These are phyloP conservation scores for Piper betle DNA, from an alignment of 164 flowering plant genomes.

Conservation along the genomic window DNA sequence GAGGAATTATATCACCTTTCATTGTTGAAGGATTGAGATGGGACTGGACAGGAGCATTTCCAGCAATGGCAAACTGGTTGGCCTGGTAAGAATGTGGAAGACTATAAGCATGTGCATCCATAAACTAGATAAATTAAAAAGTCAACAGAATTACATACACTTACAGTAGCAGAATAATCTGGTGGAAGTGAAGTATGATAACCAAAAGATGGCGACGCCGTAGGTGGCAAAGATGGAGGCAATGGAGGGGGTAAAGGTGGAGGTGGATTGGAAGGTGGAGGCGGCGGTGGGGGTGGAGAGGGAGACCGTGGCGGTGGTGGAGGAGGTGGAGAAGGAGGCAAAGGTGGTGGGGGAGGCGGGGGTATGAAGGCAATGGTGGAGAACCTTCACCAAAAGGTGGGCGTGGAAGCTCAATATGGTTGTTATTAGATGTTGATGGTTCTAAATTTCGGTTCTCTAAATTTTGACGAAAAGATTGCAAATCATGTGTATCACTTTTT, in stretches of 20 bases:
- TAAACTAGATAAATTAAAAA: neutral
- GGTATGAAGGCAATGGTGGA: slow-evolving; percentile 56
- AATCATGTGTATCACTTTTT: slow-evolving; percentile 15
- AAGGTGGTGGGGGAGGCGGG: slow-evolving; percentile 20
- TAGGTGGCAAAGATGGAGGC: slow-evolving; percentile 12
- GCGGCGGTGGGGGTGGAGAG: slow-evolving; percentile 12
- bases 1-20: slow-evolving; percentile 33
- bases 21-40: slow-evolving; percentile 23
- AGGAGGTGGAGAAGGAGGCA: slow-evolving; percentile 22
- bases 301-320: slow-evolving; percentile 16
- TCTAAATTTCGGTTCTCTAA: slow-evolving; percentile 17
- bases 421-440: slow-evolving; percentile 13
- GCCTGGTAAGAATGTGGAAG: slow-evolving; percentile 26
- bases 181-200: slow-evolving; percentile 34
- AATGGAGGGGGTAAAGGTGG: slow-evolving; percentile 16
- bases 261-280: slow-evolving; percentile 13
- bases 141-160: slow-evolving; percentile 24
- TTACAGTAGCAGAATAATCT: slow-evolving; percentile 30
- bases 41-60: slow-evolving; percentile 35
- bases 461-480: slow-evolving; percentile 14
- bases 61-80: slow-evolving; percentile 34
- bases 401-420: slow-evolving; percentile 28
- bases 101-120: neutral
- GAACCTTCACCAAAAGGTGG: slow-evolving; percentile 32
- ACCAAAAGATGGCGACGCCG: slow-evolving; percentile 26